These are phyloP conservation scores for Boletus vermiculosoides DNA, from an alignment of 768 basidiomycete species.

Conservation along the genomic window DNA sequence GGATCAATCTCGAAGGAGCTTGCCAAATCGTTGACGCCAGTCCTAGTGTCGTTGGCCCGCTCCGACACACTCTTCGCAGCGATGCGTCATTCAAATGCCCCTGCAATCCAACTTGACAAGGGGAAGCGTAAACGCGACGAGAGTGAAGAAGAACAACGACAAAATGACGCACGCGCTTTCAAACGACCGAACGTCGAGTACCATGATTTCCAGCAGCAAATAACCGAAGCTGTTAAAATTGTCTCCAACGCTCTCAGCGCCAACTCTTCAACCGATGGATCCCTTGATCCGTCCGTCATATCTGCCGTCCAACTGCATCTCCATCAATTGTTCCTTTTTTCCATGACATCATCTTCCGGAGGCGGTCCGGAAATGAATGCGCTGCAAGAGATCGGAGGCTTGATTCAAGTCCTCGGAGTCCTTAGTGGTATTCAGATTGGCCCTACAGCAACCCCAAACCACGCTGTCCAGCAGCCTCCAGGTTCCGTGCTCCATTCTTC, in stretches of 20 bases:
- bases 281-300: conserved; percentile 57
- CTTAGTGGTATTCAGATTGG: conserved; percentile 74
- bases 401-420: conserved; percentile 80
- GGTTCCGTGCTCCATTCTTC: conserved; percentile 36
- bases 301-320: conserved; percentile 70
- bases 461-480: conserved; percentile 25
- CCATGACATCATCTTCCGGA: conserved; percentile 63
- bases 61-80: conserved; percentile 65
- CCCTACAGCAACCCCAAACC: conserved; percentile 33
- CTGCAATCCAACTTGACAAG: conserved; percentile 60
- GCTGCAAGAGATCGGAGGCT: conserved; percentile 74
- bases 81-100: conserved; percentile 60
- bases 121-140: conserved; percentile 77
- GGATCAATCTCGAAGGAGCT: conserved; percentile 51
- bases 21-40: conserved; percentile 56
- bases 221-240: conserved; percentile 58
- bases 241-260: conserved; percentile 51
- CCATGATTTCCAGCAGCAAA: conserved; percentile 51
- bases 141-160: conserved; percentile 33
- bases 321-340: conserved; percentile 77
- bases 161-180: conserved; percentile 26
- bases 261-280: conserved; percentile 34
- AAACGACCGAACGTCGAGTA: conserved; percentile 50
- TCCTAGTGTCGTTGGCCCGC: conserved; percentile 62
- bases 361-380: conserved; percentile 53